Base-by-base conservation (phyloP, 805 yeast genomes). In the Candida dendrica region DNA sequence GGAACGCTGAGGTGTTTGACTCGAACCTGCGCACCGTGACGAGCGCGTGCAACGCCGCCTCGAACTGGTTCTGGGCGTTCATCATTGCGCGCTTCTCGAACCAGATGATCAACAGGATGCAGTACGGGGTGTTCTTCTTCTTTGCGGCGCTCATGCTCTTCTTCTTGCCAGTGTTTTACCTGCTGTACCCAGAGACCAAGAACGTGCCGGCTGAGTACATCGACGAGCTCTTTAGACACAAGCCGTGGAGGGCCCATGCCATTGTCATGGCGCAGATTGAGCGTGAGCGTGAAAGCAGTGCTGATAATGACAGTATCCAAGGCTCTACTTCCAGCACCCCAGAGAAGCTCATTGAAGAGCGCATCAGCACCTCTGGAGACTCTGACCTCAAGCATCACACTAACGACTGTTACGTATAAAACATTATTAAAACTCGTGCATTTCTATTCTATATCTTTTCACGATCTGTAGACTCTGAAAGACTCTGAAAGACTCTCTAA, bases 201-300 rank as follows among this genome's bases (percentile, higher is more conserved):
- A 75, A 74, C 15, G 58, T 73, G 39, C 57, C 71, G 14, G 61
- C 70, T 53, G 77, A 71, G 49, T 68, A 67, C 42, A 67, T 71
- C 57, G 74, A 71, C 38, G 46, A 47, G 22, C 36, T 56, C 18
- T 56, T 57, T 27, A 32, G 40, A 19, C 42, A 44, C 20, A 45
- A 43, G 15, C 49, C 53, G 17, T 51, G 52, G 52, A 45, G 39
- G 20, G 52, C 55, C 3, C 53, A 51, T 34, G 41, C 39, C 31
- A 29, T 37, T 15, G 38, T 42, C 4, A 19, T 38, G 29, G 20
- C 7, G 3, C 26, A 37, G 13, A 37, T 37, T 30, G 17, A 30
- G 19, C 27, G 17, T 29, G 39, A 38, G 7, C 17, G 34, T 7
- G 17, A 31, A 32, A 13, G 13, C 17, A 6, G 16, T 9, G 17